Conservation (phyloP, 1,139 yeast species). For the Pichia terricola region DNA sequence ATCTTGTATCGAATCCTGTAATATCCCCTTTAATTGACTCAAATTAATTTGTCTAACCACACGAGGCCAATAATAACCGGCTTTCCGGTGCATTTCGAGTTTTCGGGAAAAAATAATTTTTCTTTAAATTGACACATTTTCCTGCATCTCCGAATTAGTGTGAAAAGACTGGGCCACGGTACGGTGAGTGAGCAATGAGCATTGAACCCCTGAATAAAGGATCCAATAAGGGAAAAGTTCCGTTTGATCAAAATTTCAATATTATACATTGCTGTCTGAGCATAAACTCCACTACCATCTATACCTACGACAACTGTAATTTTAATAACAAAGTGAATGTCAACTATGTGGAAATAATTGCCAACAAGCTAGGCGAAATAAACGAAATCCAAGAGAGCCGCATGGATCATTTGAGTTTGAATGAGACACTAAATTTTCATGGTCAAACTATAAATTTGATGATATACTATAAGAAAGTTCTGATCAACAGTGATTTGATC, state of each 20-base stretch:
- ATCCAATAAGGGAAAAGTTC: neutral
- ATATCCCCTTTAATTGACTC: too few species aligned
- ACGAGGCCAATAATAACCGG: too few species aligned
- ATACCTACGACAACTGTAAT: constrained; percentile 42
- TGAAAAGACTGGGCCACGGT: too few species aligned
- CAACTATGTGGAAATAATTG: constrained; percentile 44
- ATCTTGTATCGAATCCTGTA: too few species aligned
- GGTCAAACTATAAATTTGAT: constrained; percentile 18
- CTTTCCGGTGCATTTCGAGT: too few species aligned
- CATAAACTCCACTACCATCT: constrained; percentile 45
- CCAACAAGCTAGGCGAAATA: constrained; percentile 47
- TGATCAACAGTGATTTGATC: constrained; percentile 36
- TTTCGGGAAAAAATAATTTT: too few species aligned
- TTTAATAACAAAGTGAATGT: constrained; percentile 33
- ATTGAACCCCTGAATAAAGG: too few species aligned
- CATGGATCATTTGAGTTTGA: constrained; percentile 22
- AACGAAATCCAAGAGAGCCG: constrained; percentile 31
- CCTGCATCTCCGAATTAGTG: too few species aligned
- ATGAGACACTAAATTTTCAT: neutral
- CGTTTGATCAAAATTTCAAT: constrained; percentile 9
- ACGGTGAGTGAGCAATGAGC: too few species aligned
- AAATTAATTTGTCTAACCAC: too few species aligned
- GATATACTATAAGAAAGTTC: constrained; percentile 42
- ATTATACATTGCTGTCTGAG: constrained; percentile 31
- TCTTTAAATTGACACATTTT: too few species aligned